These are phyloP conservation scores for Podaxis sp. DNA, from an alignment of 768 basidiomycete species.

Conservation along the genomic window DNA sequence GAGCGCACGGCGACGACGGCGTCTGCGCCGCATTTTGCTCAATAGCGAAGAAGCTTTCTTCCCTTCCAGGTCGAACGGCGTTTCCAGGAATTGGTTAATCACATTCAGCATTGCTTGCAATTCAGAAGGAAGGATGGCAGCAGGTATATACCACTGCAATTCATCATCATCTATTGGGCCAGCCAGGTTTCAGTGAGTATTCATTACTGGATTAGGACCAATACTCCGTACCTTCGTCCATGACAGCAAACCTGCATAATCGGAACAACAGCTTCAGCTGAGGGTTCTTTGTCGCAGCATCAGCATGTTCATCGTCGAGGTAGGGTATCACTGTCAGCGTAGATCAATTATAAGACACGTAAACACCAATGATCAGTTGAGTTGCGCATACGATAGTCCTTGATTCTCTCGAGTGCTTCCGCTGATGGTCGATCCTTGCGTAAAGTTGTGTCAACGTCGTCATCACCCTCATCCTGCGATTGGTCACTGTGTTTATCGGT, in stretches of 20 bases:
- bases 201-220: slow-evolving; percentile 7
- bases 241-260: slow-evolving; percentile 67
- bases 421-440: slow-evolving; percentile 53
- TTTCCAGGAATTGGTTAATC: slow-evolving; percentile 80
- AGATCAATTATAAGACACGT: slow-evolving; percentile 1
- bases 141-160: slow-evolving; percentile 84
- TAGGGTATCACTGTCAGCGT: slow-evolving; percentile 67
- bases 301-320: slow-evolving; percentile 68
- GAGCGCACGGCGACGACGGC: slow-evolving; percentile 44
- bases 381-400: slow-evolving; percentile 65
- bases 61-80: slow-evolving; percentile 78
- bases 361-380: background rate
- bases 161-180: slow-evolving; percentile 57
- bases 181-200: slow-evolving; percentile 14
- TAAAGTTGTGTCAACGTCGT: slow-evolving; percentile 26
- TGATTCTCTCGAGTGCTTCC: slow-evolving; percentile 68
- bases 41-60: slow-evolving; percentile 75
- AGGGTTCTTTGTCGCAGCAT: slow-evolving; percentile 75
- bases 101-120: slow-evolving; percentile 70
- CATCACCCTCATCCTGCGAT: slow-evolving; percentile 34
- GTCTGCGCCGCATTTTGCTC: slow-evolving; percentile 59
- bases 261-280: slow-evolving; percentile 85
- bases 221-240: slow-evolving; percentile 57
- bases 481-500: slow-evolving; percentile 46
- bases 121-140: slow-evolving; percentile 61